phyloP scores from a whole-genome alignment of 31 red algal species.

The Odonthalia washingtoniensis region DNA sequence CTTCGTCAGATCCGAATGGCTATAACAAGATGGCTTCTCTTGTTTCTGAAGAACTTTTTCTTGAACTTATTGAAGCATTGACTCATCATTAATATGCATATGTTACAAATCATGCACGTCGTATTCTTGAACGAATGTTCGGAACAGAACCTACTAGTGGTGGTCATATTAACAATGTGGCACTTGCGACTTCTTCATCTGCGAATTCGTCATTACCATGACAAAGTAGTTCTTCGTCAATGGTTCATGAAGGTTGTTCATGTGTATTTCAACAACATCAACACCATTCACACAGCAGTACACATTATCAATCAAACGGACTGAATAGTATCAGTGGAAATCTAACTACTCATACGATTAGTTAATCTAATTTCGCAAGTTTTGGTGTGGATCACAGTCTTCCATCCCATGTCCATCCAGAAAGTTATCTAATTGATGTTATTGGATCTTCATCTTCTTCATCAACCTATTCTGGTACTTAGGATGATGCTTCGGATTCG shows the following conservation, averaged over 20 bases:
- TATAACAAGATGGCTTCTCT: slow-evolving; percentile 83
- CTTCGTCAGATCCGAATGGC: slow-evolving; percentile 56
- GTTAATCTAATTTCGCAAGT: slow-evolving; percentile 14
- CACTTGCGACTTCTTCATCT: slow-evolving; percentile 2
- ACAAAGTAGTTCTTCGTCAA: neutral
- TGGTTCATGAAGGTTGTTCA: slow-evolving; percentile 51
- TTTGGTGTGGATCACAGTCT: slow-evolving; percentile 43
- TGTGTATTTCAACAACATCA: slow-evolving; percentile 50
- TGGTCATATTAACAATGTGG: slow-evolving; percentile 6
- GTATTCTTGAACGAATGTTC: slow-evolving; percentile 87
- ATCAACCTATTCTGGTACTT: slow-evolving; percentile 78
- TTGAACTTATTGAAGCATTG: slow-evolving; percentile 92
- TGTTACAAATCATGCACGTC: slow-evolving; percentile 77
- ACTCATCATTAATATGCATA: slow-evolving; percentile 70
- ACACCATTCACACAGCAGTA: neutral
- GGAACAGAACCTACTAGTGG: slow-evolving; percentile 75
- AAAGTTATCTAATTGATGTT: neutral
- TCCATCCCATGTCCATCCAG: slow-evolving; percentile 21
- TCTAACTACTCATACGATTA: slow-evolving; percentile 20
- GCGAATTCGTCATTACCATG: slow-evolving; percentile 18
- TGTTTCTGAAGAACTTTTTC: slow-evolving; percentile 85
- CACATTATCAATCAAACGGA: no score
- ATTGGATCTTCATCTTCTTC: slow-evolving; percentile 47
- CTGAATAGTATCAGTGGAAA: slow-evolving; percentile 48
- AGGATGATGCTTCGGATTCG: slow-evolving; percentile 85